Conservation (phyloP, 352 stramenopile genomes). For the Thalassiosira allenii region DNA sequence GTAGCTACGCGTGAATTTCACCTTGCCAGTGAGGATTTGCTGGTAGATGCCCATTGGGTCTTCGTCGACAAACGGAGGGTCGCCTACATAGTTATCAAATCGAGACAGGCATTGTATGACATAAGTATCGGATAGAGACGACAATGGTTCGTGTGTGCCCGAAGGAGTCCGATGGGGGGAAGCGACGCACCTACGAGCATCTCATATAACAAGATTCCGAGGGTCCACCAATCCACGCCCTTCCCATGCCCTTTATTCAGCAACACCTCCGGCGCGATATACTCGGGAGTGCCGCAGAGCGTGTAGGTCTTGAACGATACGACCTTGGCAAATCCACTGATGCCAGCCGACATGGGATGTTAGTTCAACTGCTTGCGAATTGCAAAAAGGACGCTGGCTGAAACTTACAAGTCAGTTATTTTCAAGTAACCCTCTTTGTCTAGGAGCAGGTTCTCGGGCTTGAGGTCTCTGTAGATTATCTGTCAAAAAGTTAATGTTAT, state of each 20-base stretch:
- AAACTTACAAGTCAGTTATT: slow-evolving; percentile 98
- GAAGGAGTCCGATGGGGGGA: no score
- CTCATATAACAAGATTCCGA: slow-evolving; percentile 97
- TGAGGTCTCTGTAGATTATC: slow-evolving; percentile 97
- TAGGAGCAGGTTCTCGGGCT: slow-evolving; percentile 97
- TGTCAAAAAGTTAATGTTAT: no score
- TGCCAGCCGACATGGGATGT: no score
- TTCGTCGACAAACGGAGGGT: slow-evolving; percentile 55
- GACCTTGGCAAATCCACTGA: slow-evolving; percentile 96
- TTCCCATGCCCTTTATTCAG: slow-evolving; percentile 89
- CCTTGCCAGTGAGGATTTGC: slow-evolving; percentile 51
- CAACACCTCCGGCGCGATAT: slow-evolving; percentile 92
- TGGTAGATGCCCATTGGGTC: slow-evolving; percentile 56
- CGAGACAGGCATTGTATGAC: no score
- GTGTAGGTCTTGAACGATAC: slow-evolving; percentile 88
- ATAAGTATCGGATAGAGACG: no score
- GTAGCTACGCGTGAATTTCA: slow-evolving; percentile 80
- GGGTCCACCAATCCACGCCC: slow-evolving; percentile 95
- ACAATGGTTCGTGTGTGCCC: no score
- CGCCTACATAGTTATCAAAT: no score
- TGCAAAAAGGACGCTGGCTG: no score
- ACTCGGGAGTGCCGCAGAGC: slow-evolving; percentile 91
- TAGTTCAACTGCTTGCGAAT: no score
- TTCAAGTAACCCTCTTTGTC: slow-evolving; percentile 95
- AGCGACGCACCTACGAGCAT: no score